Base-by-base conservation (phyloP, 257 asterid species). In the Oldenlandia corymbosa region DNA sequence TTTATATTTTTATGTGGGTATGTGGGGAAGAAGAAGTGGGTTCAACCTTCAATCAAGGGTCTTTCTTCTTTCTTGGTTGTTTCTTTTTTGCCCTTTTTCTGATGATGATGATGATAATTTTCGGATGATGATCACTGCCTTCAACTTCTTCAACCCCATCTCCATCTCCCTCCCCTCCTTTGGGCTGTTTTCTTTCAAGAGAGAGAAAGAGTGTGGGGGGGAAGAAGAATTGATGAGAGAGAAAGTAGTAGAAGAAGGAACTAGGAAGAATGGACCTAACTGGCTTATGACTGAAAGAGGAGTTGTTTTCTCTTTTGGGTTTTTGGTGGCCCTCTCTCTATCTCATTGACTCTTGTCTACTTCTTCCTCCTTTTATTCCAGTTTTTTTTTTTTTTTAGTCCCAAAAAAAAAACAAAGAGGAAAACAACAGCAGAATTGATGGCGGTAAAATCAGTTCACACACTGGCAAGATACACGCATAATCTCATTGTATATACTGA, bases 1-100 rank as follows among this genome's bases (percentile, higher is more conserved):
- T n/a, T n/a, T n/a, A n/a, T n/a, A n/a, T n/a, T 75, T 73, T 75
- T 42, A 34, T 17, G 58, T 58, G 48, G 39, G 39, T 4, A 53
- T 53, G 18, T 37, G 57, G 73, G 81, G 88, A 75, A 88, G 82
- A 21, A 11, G 65, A 68, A 81, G 88, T 80, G 95, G 85, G 87
- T 78, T 81, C 84, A n/a, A n/a, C n/a, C n/a, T n/a, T n/a, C n/a
- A n/a, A n/a, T 34, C 9, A 4, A 34, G 39, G 39, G 4, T 34
- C 39, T 34, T 9, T 34, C 39, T 34, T 78, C 72, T 70, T 70
- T 73, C 67, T 9, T 8, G n/a, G n/a, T 58, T 73, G 51, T 56
- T 51, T 65, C 53, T 52, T 63, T 72, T 65, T 65, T n/a, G n/a
- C n/a, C 61, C 73, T 23, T 31, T 73, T 67, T 66, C 66, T 58